Evolutionary conservation across 176 grass and related monocot genomes (phyloP), one percentile per base, ranked within the genome.

Genomic region (Musa acuminata): DNA sequence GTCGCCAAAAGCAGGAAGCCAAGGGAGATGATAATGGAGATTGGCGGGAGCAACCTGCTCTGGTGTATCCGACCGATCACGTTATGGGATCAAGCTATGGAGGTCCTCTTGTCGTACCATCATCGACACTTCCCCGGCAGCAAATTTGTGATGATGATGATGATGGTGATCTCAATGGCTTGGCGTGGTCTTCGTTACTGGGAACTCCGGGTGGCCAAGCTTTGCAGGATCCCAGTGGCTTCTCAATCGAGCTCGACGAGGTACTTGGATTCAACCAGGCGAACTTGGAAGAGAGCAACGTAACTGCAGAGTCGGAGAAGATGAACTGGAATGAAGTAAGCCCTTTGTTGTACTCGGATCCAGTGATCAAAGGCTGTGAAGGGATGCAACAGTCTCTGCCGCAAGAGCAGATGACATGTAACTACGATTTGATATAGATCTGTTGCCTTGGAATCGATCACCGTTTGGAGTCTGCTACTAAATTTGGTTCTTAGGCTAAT

Each of bases 291-390:
- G 29, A 35, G 29, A 35, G 29, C 29, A 35, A 5, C 29, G 29
- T 2, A 35, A 35, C 29, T 5, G 29, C 77, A 72, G 14, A 17
- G 35, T 16, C 7, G 24, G 55, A 49, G 78, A 71, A 73, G 52
- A 60, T 79, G 27, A 77, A 65, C 71, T 85, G 78, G 83, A 80
- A 51, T 51, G 76, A 85, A 55, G 43, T 80, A 21, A 85, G 72
- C 71, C 77, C 73, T 23, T 53, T 77, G 64, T 65, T 77, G 27
- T 71, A 72, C 75, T 72, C 78, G n/a, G 27, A 2, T 29, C 27
- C 27, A 29, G 27, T 29, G 27, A 5, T 35, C 3, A 35, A 3
- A 35, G 29, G 2, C 29, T 35, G 29, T 35, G 29, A 35, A 35
- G 29, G 3, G 29, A 35, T 35, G 29, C 29, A 5, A 3, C 29